A percentile compares a stretch with the other conserved stretches of the same genome.
phyloP scores from a whole-genome alignment of 1,284 basidiomycete species.

The Austroboletus novae-zelandiae region DNA sequence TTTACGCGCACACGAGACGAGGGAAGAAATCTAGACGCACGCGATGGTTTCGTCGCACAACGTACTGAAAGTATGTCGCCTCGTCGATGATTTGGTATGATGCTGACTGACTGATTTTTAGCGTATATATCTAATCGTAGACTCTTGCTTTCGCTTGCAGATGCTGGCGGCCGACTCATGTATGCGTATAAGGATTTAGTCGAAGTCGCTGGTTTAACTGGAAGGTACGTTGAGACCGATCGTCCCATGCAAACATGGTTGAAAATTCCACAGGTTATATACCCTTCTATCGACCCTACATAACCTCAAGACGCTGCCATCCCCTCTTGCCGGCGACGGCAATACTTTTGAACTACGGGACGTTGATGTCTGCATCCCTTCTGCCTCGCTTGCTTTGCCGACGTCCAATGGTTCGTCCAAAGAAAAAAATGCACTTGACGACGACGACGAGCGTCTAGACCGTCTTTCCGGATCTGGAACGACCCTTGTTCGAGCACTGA shows the following conservation, averaged over 20 bases:
- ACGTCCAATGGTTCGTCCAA: constrained; percentile 1
- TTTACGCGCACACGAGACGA: constrained; percentile 46
- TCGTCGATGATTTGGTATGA: not conserved
- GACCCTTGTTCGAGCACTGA: constrained; percentile 71
- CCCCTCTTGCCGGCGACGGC: constrained; percentile 27
- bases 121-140: constrained; percentile 97
- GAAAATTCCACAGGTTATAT: constrained; percentile 52
- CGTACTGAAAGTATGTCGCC: constrained; percentile 60
- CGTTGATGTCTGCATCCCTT: constrained; percentile 77
- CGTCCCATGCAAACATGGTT: not conserved
- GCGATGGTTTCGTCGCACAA: constrained; percentile 44
- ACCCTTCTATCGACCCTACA: constrained; percentile 86
- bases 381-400: constrained; percentile 3
- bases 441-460: constrained; percentile 17
- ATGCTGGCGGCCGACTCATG: constrained; percentile 92
- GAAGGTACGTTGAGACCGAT: constrained; percentile 40
- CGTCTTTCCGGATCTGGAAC: constrained; percentile 27
- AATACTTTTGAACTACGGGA: constrained; percentile 57
- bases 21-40: constrained; percentile 2
- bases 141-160: constrained; percentile 87
- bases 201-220: constrained; percentile 90
- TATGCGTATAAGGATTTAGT: constrained; percentile 91
- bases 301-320: constrained; percentile 55
- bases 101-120: constrained; percentile 29
- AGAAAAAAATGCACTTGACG: constrained; percentile 8